phyloP scores from a whole-genome alignment of 148 eudicot species.

The Nyssa sinensis region DNA sequence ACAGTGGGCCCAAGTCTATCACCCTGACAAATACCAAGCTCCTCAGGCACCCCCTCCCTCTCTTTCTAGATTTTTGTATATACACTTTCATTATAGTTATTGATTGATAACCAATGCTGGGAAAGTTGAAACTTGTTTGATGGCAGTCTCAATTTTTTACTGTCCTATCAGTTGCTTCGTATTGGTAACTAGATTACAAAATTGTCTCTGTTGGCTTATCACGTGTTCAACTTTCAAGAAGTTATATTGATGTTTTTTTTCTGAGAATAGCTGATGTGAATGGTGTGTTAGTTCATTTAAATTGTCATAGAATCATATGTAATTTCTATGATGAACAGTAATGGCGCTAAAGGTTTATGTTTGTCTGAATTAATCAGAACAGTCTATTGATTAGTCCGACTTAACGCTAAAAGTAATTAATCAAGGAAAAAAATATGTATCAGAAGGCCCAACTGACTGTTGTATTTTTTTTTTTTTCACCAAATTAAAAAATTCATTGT shows the following conservation, averaged over 20 bases:
- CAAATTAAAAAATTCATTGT: too few species aligned
- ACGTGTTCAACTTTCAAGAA: background rate
- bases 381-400: background rate
- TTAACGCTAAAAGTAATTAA: background rate
- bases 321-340: too few species aligned
- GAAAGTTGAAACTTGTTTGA: background rate
- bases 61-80: background rate
- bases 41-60: slow-evolving; percentile 37
- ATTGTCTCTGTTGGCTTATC: background rate
- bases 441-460: too few species aligned
- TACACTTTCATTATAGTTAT: background rate
- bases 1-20: slow-evolving; percentile 96
- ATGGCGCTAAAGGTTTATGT: too few species aligned
- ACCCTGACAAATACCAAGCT: slow-evolving; percentile 89
- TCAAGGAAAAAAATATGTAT: too few species aligned
- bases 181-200: background rate
- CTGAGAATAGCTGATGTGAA: background rate
- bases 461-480: too few species aligned
- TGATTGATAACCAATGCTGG: background rate
- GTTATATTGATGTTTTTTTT: background rate
- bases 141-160: background rate
- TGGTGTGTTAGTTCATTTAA: background rate
- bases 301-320: background rate
- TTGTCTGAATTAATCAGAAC: background rate
- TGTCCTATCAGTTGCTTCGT: background rate